A percentile compares a stretch with the other conserved stretches of the same genome.
Conservation (phyloP, 2,329 filamentous ascomycete genomes). For the Beauveria asiatica region DNA sequence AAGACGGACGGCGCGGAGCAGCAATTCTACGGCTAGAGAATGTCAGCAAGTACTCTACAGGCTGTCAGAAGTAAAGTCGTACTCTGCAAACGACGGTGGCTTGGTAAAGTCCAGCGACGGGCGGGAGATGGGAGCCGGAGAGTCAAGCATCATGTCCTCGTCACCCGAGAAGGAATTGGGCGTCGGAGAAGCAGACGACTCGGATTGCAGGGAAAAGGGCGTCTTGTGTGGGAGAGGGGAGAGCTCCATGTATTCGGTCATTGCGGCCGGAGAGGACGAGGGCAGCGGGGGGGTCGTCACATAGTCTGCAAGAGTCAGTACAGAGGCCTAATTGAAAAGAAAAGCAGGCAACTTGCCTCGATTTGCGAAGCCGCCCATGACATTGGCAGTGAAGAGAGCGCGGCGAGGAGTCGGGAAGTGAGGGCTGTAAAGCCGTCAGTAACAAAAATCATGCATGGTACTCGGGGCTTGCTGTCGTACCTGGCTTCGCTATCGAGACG, state of each 20-base stretch:
- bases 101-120: slow-evolving; percentile 41
- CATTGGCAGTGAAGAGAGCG: slow-evolving; percentile 32
- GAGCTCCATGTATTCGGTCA: slow-evolving; percentile 80
- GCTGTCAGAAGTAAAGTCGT: slow-evolving; percentile 24
- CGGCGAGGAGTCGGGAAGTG: slow-evolving; percentile 33
- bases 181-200: slow-evolving; percentile 60
- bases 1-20: slow-evolving; percentile 62
- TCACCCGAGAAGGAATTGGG: slow-evolving; percentile 43
- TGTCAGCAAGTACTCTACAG: slow-evolving; percentile 19
- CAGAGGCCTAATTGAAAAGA: background rate
- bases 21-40: slow-evolving; percentile 54
- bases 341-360: slow-evolving; percentile 22
- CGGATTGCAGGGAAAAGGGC: slow-evolving; percentile 56
- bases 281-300: slow-evolving; percentile 76
- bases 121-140: slow-evolving; percentile 42
- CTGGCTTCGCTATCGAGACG: slow-evolving; percentile 78
- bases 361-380: slow-evolving; percentile 27
- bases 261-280: slow-evolving; percentile 69
- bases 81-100: slow-evolving; percentile 41
- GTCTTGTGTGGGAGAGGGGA: slow-evolving; percentile 87
- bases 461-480: slow-evolving; percentile 41
- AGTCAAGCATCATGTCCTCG: slow-evolving; percentile 47
- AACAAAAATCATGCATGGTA: background rate
- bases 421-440: slow-evolving; percentile 22
- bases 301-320: slow-evolving; percentile 41